Evolutionary conservation across 306 rosid genomes (phyloP), one percentile per base, ranked within the genome.

Genomic region (Vachellia collinsii): DNA sequence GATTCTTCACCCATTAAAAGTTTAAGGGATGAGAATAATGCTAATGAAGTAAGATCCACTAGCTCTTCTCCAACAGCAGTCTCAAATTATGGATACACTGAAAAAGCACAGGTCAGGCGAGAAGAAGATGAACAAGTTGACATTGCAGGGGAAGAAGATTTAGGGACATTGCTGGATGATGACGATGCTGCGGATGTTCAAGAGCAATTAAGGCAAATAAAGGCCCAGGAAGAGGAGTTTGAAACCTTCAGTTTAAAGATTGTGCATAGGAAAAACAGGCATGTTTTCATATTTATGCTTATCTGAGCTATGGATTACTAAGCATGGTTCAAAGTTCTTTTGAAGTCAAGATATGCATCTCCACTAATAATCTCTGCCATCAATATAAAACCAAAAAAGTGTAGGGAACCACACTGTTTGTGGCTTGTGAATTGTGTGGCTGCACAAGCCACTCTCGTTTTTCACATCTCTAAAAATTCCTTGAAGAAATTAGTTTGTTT

Each of bases 191-290:
- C 97, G 73, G 99, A 98, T 68, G 97, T 96, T 79, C 99, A 96
- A 88, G 99, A 93, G 91, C 99, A 96, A 92, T 94, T 93, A 74
- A 86, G 94, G 89, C 99, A 96, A 86, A 90, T 96, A 89, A 90
- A 88, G 88, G 93, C 91, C 51, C 99, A 96, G 84, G 99, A 93
- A 89, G 97, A 93, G 78, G 98, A 93, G 84, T 96, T 96, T 87
- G 98, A 96, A 82, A 92, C 97, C 79, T 96, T 96, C 91, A 90
- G 93, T 86, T 97, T 96, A 76, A 93, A 89, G 93, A 92, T 96
- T 79, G 98, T 96, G 89, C 99, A 96, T 85, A 81, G 98, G 84
- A 96, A 96, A 88, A 96, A 96, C 98, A 96, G 98, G 99, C 85
- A 86, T 50, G 89, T 86, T 53, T 79, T 58, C 72, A 78, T 63